These are phyloP conservation scores for Boletus mariae DNA, from an alignment of 1,284 basidiomycete species.

Conservation along the genomic window DNA sequence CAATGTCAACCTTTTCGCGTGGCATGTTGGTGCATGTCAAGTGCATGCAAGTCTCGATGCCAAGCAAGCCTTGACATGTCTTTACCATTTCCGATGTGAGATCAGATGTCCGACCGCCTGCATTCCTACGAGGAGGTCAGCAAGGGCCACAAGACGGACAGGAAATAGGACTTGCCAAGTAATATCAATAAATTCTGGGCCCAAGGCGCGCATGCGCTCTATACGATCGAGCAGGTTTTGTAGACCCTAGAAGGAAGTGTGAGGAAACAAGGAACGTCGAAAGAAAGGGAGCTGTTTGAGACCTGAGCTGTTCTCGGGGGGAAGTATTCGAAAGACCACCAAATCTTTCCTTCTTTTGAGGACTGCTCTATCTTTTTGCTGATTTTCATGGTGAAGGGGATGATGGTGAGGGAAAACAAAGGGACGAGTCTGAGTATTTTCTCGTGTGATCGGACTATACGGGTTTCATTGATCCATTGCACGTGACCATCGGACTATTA, in stretches of 20 bases:
- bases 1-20: constrained; percentile 88
- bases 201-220: constrained; percentile 93
- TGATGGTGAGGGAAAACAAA: constrained; percentile 16
- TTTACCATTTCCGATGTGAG: constrained; percentile 94
- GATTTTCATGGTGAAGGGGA: constrained; percentile 69
- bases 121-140: constrained; percentile 63
- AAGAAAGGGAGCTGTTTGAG: constrained; percentile 14
- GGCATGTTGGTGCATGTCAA: constrained; percentile 99
- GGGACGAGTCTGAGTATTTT: constrained; percentile 25
- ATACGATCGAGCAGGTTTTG: constrained; percentile 96
- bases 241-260: constrained; percentile 58
- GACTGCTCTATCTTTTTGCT: constrained; percentile 86
- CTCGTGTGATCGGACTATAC: constrained; percentile 9
- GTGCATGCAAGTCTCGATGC: constrained; percentile 97
- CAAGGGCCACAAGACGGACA: neutral
- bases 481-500: constrained; percentile 19
- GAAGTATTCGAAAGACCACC: constrained; percentile 98
- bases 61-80: constrained; percentile 88
- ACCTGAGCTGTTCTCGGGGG: constrained; percentile 94
- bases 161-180: constrained; percentile 66
- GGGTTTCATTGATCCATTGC: constrained; percentile 10
- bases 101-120: constrained; percentile 91
- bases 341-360: constrained; percentile 75
- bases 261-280: neutral
- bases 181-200: constrained; percentile 98